Percentiles rank a stretch among this genome's conserved stretches.
phyloP scores from a whole-genome alignment of 805 yeast species.

The Saccharomycopsis sp. region DNA sequence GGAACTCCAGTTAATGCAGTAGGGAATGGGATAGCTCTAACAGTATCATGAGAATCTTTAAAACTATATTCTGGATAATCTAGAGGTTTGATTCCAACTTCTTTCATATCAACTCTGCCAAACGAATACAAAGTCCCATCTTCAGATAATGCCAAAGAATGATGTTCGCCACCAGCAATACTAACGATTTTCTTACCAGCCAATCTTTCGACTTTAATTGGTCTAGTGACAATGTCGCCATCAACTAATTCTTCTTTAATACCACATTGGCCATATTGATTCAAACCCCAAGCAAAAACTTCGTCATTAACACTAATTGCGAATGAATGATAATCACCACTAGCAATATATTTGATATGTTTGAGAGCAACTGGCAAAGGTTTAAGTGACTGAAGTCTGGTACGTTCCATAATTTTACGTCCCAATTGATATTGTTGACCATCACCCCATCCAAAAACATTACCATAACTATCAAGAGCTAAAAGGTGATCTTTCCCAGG shows the following conservation, averaged over 20 bases:
- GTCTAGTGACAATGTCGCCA: conserved; percentile 73
- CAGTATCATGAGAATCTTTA: conserved; percentile 70
- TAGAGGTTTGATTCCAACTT: conserved; percentile 68
- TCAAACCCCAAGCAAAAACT: conserved; percentile 89
- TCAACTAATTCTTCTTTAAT: conserved; percentile 70
- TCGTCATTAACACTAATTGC: conserved; percentile 71
- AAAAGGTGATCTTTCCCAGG: conserved; percentile 90
- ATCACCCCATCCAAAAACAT: conserved; percentile 95
- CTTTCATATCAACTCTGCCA: conserved; percentile 93
- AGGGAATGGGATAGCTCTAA: conserved; percentile 83
- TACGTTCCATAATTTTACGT: conserved; percentile 74
- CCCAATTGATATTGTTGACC: conserved; percentile 94
- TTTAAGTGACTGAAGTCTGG: conserved; percentile 61
- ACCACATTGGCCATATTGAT: conserved; percentile 97
- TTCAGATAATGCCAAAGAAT: conserved; percentile 66
- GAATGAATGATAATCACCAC: conserved; percentile 95
- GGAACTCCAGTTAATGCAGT: conserved; percentile 58
- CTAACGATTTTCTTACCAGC: conserved; percentile 47
- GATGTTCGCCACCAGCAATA: conserved; percentile 94
- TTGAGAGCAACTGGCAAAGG: conserved; percentile 81
- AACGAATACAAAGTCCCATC: conserved; percentile 74
- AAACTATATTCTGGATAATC: conserved; percentile 66
- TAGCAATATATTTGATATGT: conserved; percentile 71
- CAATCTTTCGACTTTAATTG: conserved; percentile 65
- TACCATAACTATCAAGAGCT: conserved; percentile 77